Evolutionary conservation across 2,329 filamentous ascomycete species (phyloP).

Genomic region (Venturia effusa): DNA sequence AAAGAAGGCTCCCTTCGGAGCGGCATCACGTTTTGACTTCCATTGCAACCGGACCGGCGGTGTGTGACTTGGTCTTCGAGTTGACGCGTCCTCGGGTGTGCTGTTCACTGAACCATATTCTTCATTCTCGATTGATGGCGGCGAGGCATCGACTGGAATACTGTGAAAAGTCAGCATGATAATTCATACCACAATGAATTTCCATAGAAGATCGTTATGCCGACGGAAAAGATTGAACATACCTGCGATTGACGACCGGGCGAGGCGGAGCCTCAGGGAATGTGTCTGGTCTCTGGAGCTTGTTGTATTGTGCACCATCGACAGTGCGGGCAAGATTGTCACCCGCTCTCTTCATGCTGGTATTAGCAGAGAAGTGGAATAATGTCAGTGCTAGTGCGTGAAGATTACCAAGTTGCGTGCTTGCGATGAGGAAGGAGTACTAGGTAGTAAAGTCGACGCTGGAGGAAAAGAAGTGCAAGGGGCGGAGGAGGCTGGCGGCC

Average conservation of each 20-base stretch:
- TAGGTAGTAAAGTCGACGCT: not conserved
- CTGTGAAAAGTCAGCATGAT: not conserved
- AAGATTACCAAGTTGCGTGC: not conserved
- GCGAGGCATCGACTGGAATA: slow-evolving; percentile 7
- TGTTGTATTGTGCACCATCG: slow-evolving; percentile 27
- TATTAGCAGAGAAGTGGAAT: not conserved
- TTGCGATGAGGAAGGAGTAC: not conserved
- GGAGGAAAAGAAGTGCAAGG: not conserved
- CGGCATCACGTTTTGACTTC: not conserved
- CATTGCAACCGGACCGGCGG: not conserved
- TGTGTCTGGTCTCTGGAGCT: slow-evolving; percentile 23
- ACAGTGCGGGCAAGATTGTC: slow-evolving; percentile 16
- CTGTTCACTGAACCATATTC: not conserved
- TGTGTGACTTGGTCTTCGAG: not conserved
- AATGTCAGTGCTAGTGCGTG: not conserved
- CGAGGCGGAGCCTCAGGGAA: slow-evolving; percentile 13
- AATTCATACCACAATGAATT: not conserved
- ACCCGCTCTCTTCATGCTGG: not conserved
- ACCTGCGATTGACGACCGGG: slow-evolving; percentile 13
- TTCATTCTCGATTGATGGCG: not conserved
- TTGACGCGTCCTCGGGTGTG: not conserved
- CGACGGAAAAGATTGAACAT: slow-evolving; percentile 5
- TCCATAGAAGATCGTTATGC: not conserved
- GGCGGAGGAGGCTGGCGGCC: not conserved
- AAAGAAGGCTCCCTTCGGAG: not conserved